Conservation (phyloP, 106 monocot genomes). For the Iris macrosiphon region DNA sequence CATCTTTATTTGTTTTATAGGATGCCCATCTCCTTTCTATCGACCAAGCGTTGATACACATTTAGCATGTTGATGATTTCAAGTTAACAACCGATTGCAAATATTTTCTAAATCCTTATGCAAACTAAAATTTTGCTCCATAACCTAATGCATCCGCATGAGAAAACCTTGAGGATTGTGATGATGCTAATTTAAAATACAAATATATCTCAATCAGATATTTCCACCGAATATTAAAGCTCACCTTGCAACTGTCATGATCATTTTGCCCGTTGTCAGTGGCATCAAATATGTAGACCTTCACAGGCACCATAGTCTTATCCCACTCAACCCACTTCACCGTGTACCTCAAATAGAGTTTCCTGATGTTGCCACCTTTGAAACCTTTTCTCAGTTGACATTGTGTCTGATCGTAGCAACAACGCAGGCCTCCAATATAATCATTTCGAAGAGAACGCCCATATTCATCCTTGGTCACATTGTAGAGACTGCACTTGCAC, state of each 20-base stretch:
- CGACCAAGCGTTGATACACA: too few species aligned
- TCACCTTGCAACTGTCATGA: slow-evolving; percentile 36
- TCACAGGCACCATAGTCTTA: slow-evolving; percentile 48
- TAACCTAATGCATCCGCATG: too few species aligned
- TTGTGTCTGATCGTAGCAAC: slow-evolving; percentile 68
- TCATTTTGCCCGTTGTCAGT: slow-evolving; percentile 21
- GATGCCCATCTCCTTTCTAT: too few species aligned
- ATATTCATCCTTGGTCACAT: slow-evolving; percentile 42
- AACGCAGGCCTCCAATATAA: slow-evolving; percentile 66
- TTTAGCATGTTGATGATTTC: too few species aligned
- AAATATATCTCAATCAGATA: too few species aligned
- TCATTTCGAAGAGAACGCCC: slow-evolving; percentile 21
- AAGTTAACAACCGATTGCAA: too few species aligned
- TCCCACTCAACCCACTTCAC: slow-evolving; percentile 69
- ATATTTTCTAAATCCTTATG: too few species aligned
- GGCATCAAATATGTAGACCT: slow-evolving; percentile 77
- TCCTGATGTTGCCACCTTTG: slow-evolving; percentile 15
- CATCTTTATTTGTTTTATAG: too few species aligned
- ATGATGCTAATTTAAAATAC: too few species aligned
- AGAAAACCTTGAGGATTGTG: too few species aligned
- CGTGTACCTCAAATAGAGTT: slow-evolving; percentile 60
- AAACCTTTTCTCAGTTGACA: slow-evolving; percentile 38
- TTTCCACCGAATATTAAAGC: too few species aligned
- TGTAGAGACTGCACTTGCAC: slow-evolving; percentile 72
- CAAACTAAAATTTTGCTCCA: too few species aligned